phyloP scores from a whole-genome alignment of 2,329 filamentous ascomycete species.

The Thermoascus crustaceus region DNA sequence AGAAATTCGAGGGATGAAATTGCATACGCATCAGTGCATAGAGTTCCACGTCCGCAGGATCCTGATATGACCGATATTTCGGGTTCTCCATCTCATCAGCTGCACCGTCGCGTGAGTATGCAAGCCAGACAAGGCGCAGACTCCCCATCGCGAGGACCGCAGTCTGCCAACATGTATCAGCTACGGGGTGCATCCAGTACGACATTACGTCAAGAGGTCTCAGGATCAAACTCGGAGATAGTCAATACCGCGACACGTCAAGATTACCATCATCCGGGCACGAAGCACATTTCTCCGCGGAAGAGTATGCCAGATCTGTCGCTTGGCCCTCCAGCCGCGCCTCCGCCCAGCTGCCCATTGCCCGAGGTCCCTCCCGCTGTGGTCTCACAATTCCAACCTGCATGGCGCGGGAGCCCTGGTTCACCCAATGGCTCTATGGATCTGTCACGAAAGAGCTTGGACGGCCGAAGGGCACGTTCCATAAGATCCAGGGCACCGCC shows the following conservation, averaged over 20 bases:
- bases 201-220: not conserved
- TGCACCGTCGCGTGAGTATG: not conserved
- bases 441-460: not conserved
- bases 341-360: slow-evolving; percentile 19
- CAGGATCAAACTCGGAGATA: slow-evolving; percentile 3
- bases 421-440: not conserved
- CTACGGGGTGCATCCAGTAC: not conserved
- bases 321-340: slow-evolving; percentile 16
- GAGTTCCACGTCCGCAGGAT: no score
- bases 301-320: slow-evolving; percentile 16
- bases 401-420: slow-evolving; percentile 2
- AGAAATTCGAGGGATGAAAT: no score
- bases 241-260: slow-evolving; percentile 1
- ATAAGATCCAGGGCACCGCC: not conserved
- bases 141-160: not conserved
- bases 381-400: slow-evolving; percentile 3
- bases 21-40: no score
- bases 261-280: not conserved
- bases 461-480: not conserved
- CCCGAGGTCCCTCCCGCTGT: slow-evolving; percentile 14
- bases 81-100: not conserved
- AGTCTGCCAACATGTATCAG: not conserved
- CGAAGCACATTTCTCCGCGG: slow-evolving; percentile 5
- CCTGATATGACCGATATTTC: no score
- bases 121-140: not conserved